These are phyloP conservation scores for Heliamphora pulchella DNA, from an alignment of 179 eudicot species.

Conservation along the genomic window DNA sequence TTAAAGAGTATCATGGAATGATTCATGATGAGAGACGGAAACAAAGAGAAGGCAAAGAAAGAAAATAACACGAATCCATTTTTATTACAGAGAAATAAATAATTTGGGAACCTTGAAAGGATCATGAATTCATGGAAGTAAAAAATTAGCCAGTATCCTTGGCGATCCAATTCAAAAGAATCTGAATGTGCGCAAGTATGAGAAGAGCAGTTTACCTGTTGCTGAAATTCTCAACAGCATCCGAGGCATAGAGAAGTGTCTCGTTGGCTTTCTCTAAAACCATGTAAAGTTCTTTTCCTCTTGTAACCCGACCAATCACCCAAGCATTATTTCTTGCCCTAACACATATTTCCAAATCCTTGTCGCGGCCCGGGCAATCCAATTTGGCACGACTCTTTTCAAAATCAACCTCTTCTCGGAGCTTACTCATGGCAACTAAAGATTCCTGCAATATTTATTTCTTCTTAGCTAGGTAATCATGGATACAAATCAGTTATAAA, in stretches of 20 bases:
- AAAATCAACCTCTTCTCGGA: slow-evolving; percentile 78
- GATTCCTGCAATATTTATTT: slow-evolving; percentile 52
- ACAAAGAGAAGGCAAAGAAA: no score
- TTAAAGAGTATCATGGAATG: no score
- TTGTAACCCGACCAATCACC: slow-evolving; percentile 68
- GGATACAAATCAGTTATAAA: not conserved
- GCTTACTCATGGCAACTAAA: slow-evolving; percentile 71
- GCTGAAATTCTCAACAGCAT: slow-evolving; percentile 84
- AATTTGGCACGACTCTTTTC: slow-evolving; percentile 59
- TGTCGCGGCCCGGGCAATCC: slow-evolving; percentile 46
- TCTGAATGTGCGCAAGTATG: not conserved
- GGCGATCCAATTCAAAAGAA: not conserved
- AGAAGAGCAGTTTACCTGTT: slow-evolving; percentile 45
- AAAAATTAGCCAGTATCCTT: slow-evolving; percentile 1
- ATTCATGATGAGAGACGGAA: no score
- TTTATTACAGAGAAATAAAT: no score
- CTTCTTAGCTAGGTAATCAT: not conserved
- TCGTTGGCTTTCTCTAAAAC: slow-evolving; percentile 89
- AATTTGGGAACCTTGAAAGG: no score
- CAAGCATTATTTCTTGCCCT: slow-evolving; percentile 89
- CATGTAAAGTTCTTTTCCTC: slow-evolving; percentile 91
- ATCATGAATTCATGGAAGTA: not conserved
- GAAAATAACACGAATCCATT: no score
- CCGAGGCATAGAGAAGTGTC: slow-evolving; percentile 90
- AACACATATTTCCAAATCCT: slow-evolving; percentile 74